These are phyloP conservation scores for Fusarium redolens DNA, from an alignment of 2,329 filamentous ascomycete species.

Conservation along the genomic window DNA sequence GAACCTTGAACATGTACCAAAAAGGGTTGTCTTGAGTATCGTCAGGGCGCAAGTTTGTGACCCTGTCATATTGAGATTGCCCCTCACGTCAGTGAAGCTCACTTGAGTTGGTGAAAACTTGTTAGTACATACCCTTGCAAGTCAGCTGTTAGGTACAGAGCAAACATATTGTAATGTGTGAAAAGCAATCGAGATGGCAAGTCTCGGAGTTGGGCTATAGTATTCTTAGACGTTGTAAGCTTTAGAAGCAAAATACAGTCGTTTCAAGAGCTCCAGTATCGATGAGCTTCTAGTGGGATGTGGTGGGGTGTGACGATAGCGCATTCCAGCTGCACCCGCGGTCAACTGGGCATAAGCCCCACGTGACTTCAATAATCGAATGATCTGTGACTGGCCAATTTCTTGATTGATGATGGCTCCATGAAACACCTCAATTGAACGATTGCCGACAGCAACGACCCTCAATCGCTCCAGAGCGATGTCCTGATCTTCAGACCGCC, in stretches of 20 bases:
- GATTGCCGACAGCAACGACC: constrained; percentile 17
- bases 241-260: constrained; percentile 20
- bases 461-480: constrained; percentile 38
- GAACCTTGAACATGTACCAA: constrained; percentile 97
- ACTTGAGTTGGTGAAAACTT: not conserved
- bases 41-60: constrained; percentile 87
- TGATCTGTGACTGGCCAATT: constrained; percentile 42
- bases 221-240: not conserved
- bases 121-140: constrained; percentile 68
- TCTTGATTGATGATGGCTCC: constrained; percentile 27
- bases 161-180: constrained; percentile 65
- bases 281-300: constrained; percentile 21
- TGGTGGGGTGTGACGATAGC: constrained; percentile 45
- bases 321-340: not conserved
- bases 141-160: constrained; percentile 75
- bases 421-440: constrained; percentile 43
- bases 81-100: constrained; percentile 35
- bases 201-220: not conserved
- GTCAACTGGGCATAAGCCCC: not conserved
- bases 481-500: constrained; percentile 25
- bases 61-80: constrained; percentile 63
- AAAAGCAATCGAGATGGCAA: not conserved
- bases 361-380: constrained; percentile 45
- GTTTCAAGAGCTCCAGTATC: constrained; percentile 19
- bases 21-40: constrained; percentile 87